phyloP scores from a whole-genome alignment of 1,284 basidiomycete genomes.

The Tilletiopsis washingtonensis region DNA sequence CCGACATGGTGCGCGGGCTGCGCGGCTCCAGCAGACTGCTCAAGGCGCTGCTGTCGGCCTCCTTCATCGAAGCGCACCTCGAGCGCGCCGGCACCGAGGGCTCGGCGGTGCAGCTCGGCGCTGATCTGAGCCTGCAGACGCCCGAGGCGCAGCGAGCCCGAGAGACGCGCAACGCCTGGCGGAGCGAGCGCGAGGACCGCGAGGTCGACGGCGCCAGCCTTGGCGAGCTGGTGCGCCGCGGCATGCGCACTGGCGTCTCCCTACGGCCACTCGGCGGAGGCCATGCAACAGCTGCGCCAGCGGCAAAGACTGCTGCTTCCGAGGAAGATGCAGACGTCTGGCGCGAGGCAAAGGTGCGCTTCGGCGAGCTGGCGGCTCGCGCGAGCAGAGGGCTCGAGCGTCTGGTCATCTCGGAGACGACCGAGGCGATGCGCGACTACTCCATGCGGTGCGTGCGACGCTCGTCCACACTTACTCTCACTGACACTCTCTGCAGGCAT shows the following conservation, averaged over 20 bases:
- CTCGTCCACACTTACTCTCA: not conserved
- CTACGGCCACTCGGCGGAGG: too few relatives aligned
- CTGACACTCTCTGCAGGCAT: not conserved
- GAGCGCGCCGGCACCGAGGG: conserved; percentile 25
- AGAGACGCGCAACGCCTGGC: conserved; percentile 7
- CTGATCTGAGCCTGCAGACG: conserved; percentile 14
- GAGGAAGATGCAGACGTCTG: conserved; percentile 22
- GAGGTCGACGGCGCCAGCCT: conserved; percentile 37
- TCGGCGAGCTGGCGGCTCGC: conserved; percentile 16
- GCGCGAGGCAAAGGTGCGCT: conserved; percentile 26
- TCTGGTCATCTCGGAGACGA: conserved; percentile 27
- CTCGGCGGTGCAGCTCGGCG: conserved; percentile 30
- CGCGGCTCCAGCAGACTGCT: conserved; percentile 35
- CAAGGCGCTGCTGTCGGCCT: conserved; percentile 34
- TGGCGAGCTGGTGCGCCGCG: conserved; percentile 19
- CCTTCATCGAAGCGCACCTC: conserved; percentile 25
- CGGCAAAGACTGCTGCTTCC: not conserved
- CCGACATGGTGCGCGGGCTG: conserved; percentile 38
- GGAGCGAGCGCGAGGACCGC: conserved; percentile 14
- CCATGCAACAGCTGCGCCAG: conserved; percentile 3
- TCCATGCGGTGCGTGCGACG: not conserved
- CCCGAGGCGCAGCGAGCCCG: conserved; percentile 12
- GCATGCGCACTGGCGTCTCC: not conserved
- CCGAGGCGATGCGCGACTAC: conserved; percentile 22
- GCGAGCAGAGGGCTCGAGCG: conserved; percentile 21